Percentiles rank a stretch among this genome's conserved stretches.
Evolutionary conservation across 192 early-diverging fungal genomes (phyloP).

Genomic region (Dissophora ornata): DNA sequence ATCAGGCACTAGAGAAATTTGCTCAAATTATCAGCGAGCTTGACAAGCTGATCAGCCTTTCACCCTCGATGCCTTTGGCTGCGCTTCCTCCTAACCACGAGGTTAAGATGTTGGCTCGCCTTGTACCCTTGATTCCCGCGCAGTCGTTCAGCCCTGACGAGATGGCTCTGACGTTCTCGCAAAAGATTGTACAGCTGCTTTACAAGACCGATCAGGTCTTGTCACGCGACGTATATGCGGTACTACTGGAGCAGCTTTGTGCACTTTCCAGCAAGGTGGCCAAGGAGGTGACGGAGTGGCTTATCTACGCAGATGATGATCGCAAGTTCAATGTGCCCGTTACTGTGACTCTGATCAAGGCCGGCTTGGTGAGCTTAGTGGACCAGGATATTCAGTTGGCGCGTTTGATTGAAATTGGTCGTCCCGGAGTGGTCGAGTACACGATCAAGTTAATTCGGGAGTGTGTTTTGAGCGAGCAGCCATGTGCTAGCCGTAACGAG

Average conservation of each 20-base stretch:
- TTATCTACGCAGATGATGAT: slow-evolving; percentile 95
- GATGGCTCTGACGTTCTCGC: slow-evolving; percentile 85
- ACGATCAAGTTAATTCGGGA: slow-evolving; percentile 79
- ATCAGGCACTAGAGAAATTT: slow-evolving; percentile 72
- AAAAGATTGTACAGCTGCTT: slow-evolving; percentile 87
- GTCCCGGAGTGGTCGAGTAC: slow-evolving; percentile 79
- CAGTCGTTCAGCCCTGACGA: slow-evolving; percentile 83
- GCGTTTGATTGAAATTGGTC: slow-evolving; percentile 82
- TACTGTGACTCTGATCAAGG: slow-evolving; percentile 83
- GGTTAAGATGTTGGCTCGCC: slow-evolving; percentile 75
- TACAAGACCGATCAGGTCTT: slow-evolving; percentile 83
- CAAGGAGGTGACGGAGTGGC: slow-evolving; percentile 91
- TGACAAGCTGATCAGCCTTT: slow-evolving; percentile 76
- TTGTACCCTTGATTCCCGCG: slow-evolving; percentile 78
- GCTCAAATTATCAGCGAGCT: slow-evolving; percentile 76
- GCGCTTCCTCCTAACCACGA: slow-evolving; percentile 84
- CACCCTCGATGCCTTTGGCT: slow-evolving; percentile 64
- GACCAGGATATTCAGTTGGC: slow-evolving; percentile 94
- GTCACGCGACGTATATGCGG: slow-evolving; percentile 84
- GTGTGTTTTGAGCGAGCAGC: slow-evolving; percentile 69
- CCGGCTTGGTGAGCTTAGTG: slow-evolving; percentile 75
- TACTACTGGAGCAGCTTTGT: slow-evolving; percentile 86
- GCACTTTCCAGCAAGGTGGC: slow-evolving; percentile 83
- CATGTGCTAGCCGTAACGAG: slow-evolving; percentile 63
- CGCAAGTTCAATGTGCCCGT: slow-evolving; percentile 92